These are phyloP conservation scores for Lepiota brunneoincarnata DNA, from an alignment of 768 basidiomycete species.

Conservation along the genomic window DNA sequence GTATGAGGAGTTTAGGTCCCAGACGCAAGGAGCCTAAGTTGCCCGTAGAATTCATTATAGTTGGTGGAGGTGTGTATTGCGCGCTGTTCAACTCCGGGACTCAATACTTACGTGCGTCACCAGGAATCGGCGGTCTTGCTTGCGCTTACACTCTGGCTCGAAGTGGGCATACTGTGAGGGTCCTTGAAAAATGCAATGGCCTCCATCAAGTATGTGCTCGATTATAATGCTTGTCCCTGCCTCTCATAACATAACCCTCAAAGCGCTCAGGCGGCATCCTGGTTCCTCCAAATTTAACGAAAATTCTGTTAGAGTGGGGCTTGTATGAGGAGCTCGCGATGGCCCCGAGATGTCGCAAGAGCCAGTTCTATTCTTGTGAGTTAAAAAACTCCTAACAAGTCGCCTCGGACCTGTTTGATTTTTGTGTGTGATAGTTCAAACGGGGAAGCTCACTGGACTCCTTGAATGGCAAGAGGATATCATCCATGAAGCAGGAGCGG, in stretches of 20 bases:
- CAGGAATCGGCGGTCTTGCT: conserved; percentile 47
- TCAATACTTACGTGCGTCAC: background rate
- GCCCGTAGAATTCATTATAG: conserved; percentile 39
- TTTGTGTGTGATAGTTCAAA: conserved; percentile 33
- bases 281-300: conserved; percentile 51
- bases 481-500: conserved; percentile 44
- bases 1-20: background rate
- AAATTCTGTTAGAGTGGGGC: conserved; percentile 50
- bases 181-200: conserved; percentile 38
- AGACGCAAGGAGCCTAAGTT: background rate
- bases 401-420: background rate
- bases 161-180: conserved; percentile 47
- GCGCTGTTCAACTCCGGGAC: background rate
- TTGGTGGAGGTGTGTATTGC: conserved; percentile 40
- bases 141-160: conserved; percentile 46
- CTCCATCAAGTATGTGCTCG: conserved; percentile 28
- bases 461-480: conserved; percentile 50
- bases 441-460: conserved; percentile 38
- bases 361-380: conserved; percentile 34
- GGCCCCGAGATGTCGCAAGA: conserved; percentile 30
- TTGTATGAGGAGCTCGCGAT: conserved; percentile 37
- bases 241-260: background rate
- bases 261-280: conserved; percentile 40
- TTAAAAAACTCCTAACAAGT: conserved; percentile 1
- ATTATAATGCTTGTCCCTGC: background rate